Conservation (phyloP, 2,329 filamentous ascomycete species). For the Hypoxylon sp. region DNA sequence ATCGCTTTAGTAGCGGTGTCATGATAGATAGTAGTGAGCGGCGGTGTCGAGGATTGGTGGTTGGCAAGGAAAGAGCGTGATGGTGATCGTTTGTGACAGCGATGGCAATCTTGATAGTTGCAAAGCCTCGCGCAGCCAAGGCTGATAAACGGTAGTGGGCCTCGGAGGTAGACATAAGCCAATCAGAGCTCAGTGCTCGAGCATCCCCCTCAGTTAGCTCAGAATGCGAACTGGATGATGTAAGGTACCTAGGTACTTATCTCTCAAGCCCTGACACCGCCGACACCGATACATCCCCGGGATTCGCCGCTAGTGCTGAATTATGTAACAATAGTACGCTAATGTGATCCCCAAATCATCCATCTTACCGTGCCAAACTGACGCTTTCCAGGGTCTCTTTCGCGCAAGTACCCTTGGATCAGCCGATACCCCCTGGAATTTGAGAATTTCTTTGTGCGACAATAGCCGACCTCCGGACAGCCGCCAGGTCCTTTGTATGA, state of each 20-base stretch:
- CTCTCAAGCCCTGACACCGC: too few relatives aligned
- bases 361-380: too few relatives aligned
- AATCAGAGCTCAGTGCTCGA: background rate
- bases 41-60: background rate
- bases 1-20: conserved; percentile 38
- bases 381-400: conserved; percentile 10
- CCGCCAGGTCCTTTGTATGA: conserved; percentile 24
- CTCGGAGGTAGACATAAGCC: background rate
- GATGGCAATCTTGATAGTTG: background rate
- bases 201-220: conserved; percentile 4
- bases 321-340: conserved; percentile 19
- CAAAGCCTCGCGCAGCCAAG: background rate
- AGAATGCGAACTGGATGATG: conserved; percentile 1
- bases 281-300: conserved; percentile 26
- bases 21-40: conserved; percentile 34
- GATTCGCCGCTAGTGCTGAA: conserved; percentile 13
- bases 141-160: conserved; percentile 9
- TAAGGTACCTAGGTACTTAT: background rate
- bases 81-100: background rate
- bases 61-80: background rate
- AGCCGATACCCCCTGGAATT: conserved; percentile 7
- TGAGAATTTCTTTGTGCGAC: conserved; percentile 19
- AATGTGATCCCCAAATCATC: conserved; percentile 1
- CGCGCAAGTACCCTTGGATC: conserved; percentile 29
- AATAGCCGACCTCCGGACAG: conserved; percentile 28